These are phyloP conservation scores for Aspergillus cavernicola DNA, from an alignment of 495 filamentous ascomycete genomes.

Conservation along the genomic window DNA sequence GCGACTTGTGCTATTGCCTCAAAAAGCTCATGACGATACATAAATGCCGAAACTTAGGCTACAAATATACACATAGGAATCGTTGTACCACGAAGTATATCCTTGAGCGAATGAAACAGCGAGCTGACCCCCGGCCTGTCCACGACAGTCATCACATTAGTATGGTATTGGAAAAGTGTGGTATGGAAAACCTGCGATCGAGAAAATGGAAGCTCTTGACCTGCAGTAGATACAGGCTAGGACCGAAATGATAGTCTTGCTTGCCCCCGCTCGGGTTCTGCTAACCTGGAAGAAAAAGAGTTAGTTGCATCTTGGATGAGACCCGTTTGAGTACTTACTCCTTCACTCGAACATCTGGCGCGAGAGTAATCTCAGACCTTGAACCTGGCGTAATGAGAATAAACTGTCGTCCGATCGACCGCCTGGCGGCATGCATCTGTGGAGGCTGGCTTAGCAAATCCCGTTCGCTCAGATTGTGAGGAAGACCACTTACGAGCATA, in stretches of 20 bases:
- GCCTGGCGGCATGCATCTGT: slow-evolving; percentile 76
- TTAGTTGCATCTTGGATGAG: slow-evolving; percentile 13
- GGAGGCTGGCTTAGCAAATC: slow-evolving; percentile 15
- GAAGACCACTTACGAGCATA: slow-evolving; percentile 69
- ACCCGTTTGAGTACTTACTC: slow-evolving; percentile 51
- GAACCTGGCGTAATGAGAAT: slow-evolving; percentile 95
- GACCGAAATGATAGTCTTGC: slow-evolving; percentile 32
- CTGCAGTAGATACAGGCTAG: slow-evolving; percentile 2
- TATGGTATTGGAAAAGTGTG: too few relatives aligned
- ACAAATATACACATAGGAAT: not conserved
- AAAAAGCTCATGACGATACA: too few relatives aligned
- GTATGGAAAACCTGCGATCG: too few relatives aligned
- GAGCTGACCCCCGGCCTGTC: too few relatives aligned
- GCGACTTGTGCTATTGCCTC: too few relatives aligned
- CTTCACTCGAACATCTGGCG: slow-evolving; percentile 79
- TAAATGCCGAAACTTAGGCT: not conserved
- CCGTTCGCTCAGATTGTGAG: not conserved
- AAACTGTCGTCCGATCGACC: slow-evolving; percentile 85
- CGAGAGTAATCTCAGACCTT: slow-evolving; percentile 64
- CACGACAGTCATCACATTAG: too few relatives aligned
- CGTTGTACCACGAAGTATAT: not conserved
- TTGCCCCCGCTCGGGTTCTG: slow-evolving; percentile 56
- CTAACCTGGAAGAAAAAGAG: slow-evolving; percentile 42
- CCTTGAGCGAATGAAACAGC: not conserved
- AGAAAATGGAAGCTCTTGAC: not conserved